Percentiles rank a stretch among this genome's conserved stretches.
Evolutionary conservation across 257 asterid genomes (phyloP).

Genomic region (Solanum pinnatisectum): DNA sequence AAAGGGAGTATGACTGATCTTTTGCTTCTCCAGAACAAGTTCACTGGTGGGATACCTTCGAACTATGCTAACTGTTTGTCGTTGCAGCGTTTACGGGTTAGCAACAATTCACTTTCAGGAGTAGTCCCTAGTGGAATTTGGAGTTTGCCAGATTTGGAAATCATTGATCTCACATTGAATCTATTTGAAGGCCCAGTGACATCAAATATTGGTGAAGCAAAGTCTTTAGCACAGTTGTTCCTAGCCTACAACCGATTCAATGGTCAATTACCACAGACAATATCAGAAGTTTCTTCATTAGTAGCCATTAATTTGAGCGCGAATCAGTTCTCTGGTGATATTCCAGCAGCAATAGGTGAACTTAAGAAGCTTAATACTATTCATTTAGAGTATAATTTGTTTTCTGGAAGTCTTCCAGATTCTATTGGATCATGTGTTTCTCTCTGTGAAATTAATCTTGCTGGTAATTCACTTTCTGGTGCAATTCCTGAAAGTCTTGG

Average conservation of each 20-base stretch:
- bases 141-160: slow-evolving; percentile 20
- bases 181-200: slow-evolving; percentile 31
- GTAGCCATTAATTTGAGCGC: slow-evolving; percentile 19
- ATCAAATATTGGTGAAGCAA: slow-evolving; percentile 24
- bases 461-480: slow-evolving; percentile 23
- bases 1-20: slow-evolving; percentile 15
- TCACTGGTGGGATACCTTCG: slow-evolving; percentile 30
- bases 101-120: slow-evolving; percentile 34
- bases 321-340: slow-evolving; percentile 20
- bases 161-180: slow-evolving; percentile 26
- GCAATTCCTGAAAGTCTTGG: slow-evolving; percentile 28
- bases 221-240: slow-evolving; percentile 24
- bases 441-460: slow-evolving; percentile 20
- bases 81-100: slow-evolving; percentile 21
- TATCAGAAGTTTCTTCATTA: slow-evolving; percentile 29
- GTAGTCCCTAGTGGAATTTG: slow-evolving; percentile 29
- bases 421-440: slow-evolving; percentile 32
- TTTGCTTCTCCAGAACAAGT: slow-evolving; percentile 26
- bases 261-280: slow-evolving; percentile 21
- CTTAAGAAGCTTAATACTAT: slow-evolving; percentile 19
- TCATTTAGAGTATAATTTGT: slow-evolving; percentile 19
- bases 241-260: slow-evolving; percentile 23
- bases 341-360: slow-evolving; percentile 21
- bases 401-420: slow-evolving; percentile 26
- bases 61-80: slow-evolving; percentile 24